Base-by-base conservation (phyloP, 208 protist genomes). In the Leishmania braziliensis region DNA sequence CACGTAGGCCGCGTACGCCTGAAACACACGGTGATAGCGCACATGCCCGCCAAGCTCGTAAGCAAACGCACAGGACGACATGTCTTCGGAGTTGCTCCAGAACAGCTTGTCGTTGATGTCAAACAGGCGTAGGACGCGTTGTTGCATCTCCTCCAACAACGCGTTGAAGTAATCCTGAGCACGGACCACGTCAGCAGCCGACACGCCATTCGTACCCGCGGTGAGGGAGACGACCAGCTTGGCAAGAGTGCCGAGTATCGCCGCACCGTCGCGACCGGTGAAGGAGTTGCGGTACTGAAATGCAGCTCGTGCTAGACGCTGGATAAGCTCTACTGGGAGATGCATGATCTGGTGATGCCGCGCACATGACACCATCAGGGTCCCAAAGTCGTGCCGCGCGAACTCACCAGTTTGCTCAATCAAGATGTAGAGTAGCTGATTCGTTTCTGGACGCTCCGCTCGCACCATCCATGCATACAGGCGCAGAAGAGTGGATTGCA, bases 391-490 rank as follows among this genome's bases (percentile, higher is more conserved):
- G 76, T 79, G 83, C 29, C 79, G 71, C 6, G 70, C 20, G 50
- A 95, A 90, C 9, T 91, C 77, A 8, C 90, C 91, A 1, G 89
- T 89, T 58, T 91, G 78, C 71, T 94, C 86, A 14, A 93, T 78
- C 29, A 97, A 84, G 3, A 94, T 78, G 63, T 80, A 66, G 12
- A 97, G 90, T 26, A 97, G 48, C 63, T 90, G 83, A 63, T 85
- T 89, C 16, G 89, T 80, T 75, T 94, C 90, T 2, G 75, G 53
- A 39, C 86, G 86, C 63, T 94, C 94, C 66, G 87, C 85, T 14
- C 92, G 90, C 62, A 95, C 89, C 86, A 97, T 91, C 94, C 94
- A 97, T 36, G 89, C 46, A 70, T 95, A 95, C 36, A 97, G 82
- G 26, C 92, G 90, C 69, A 97, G 78, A 46, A 97, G 81, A 12